Conservation (phyloP, 768 basidiomycete genomes). For the Russula abietina region DNA sequence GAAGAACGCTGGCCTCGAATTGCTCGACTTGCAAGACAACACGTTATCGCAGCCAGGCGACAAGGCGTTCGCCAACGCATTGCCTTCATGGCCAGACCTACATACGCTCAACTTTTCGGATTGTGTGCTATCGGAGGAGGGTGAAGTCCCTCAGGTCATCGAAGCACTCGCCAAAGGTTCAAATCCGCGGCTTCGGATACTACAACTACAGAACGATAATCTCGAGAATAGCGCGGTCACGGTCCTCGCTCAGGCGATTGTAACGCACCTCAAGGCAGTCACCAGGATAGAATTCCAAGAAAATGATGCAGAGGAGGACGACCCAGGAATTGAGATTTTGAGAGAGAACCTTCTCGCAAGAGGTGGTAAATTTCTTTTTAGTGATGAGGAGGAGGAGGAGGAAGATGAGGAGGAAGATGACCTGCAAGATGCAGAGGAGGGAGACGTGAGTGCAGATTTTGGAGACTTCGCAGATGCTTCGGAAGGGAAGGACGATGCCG, state of each 20-base stretch:
- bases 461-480: constrained; percentile 27
- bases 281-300: constrained; percentile 80
- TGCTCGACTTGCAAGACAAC: constrained; percentile 91
- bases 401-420: constrained; percentile 48
- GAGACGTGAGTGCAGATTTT: constrained; percentile 27
- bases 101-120: constrained; percentile 85
- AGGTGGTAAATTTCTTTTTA: constrained; percentile 58
- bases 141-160: constrained; percentile 65
- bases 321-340: constrained; percentile 53
- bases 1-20: constrained; percentile 56
- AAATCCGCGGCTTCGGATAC: constrained; percentile 63
- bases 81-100: constrained; percentile 67
- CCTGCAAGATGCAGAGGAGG: constrained; percentile 34
- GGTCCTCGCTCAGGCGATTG: constrained; percentile 61
- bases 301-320: constrained; percentile 81
- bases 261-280: constrained; percentile 50
- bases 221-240: constrained; percentile 64
- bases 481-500: constrained; percentile 31
- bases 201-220: constrained; percentile 91
- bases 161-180: constrained; percentile 59
- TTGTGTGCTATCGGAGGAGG: constrained; percentile 79
- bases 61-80: constrained; percentile 53
- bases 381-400: constrained; percentile 80
- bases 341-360: constrained; percentile 51
- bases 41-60: constrained; percentile 59